Conservation (phyloP, 1,139 yeast species). For the Magnusiomyces suaveolens region DNA sequence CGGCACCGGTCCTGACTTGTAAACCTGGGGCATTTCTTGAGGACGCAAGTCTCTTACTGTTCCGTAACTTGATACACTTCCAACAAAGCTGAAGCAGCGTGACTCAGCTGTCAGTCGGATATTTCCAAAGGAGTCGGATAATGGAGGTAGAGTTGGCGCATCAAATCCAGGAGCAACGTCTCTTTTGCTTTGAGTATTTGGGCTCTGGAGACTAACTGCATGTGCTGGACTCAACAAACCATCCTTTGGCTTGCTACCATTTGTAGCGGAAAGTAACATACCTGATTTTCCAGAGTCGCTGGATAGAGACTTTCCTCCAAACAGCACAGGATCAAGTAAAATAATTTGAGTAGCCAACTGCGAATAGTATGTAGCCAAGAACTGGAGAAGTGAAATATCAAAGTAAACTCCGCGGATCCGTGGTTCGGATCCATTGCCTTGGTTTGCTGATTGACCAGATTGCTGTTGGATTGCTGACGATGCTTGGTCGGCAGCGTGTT, state of each 20-base stretch:
- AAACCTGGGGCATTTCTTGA: background rate
- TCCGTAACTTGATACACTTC: background rate
- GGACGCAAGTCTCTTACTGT: background rate
- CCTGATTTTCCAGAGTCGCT: no score
- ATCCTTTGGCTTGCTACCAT: no score
- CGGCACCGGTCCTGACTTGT: background rate
- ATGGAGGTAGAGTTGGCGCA: background rate
- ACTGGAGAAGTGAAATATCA: background rate
- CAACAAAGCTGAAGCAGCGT: background rate
- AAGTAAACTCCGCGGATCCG: background rate
- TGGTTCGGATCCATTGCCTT: background rate
- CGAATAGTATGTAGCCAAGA: background rate
- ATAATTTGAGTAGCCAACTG: background rate
- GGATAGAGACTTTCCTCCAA: no score
- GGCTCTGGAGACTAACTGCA: no score
- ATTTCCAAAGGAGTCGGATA: background rate
- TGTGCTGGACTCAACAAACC: no score
- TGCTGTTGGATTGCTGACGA: background rate
- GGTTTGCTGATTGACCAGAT: background rate
- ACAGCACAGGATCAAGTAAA: background rate
- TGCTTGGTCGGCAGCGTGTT: background rate
- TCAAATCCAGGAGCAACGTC: background rate
- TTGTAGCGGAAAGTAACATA: no score
- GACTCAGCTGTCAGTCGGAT: background rate
- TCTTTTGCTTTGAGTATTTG: no score